Base-by-base conservation (phyloP, 2,329 filamentous ascomycete genomes). In the Colletotrichum aenigma region DNA sequence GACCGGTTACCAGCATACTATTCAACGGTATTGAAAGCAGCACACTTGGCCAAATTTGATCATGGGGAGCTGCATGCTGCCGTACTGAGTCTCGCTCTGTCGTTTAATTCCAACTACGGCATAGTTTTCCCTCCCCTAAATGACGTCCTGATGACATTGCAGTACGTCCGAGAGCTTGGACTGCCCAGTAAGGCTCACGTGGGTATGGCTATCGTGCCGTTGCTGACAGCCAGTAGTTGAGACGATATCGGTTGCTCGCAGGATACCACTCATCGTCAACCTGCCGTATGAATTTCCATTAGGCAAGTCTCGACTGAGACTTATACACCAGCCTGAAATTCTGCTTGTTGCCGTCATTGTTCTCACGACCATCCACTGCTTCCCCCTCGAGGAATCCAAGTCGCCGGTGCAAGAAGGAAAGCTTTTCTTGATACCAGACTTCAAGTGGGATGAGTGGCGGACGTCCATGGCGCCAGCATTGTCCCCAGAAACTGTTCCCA, bases 371-470 rank as follows among this genome's bases (percentile, higher is more conserved):
- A 98, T 98, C 80, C 83, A 98, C 4, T 87, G 94, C 24, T 96
- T 95, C 79, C 95, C 96, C 0, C 91, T 98, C 60, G 92, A 95
- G 79, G 86, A 87, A 26, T 80, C 88, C 15, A 83, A 87, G 68
- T 87, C 78, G 89, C 89, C 9, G 83, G 81, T 43, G 87, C 86
- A 21, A 16, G 85, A 86, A 12, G 93, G 95, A 74, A 66, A 61
- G 61, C 32, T 43, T 24, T 81, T 68, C 76, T 80, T 56, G 67
- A 38, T 32, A 79, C 89, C 92, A 2, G 83, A 84, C 24, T 87
- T 98, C 71, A 87, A 96, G 81, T 98, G 96, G 96, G 77, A 84
- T 1, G 84, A 84, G 34, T 98, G 96, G 96, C 85, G 86, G 61
- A 82, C 86, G 4, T 84, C 87, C 24, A 90, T 91, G 80, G 81